Evolutionary conservation across 768 basidiomycete species (phyloP).

Genomic region (Aureoboletus auriporus): DNA sequence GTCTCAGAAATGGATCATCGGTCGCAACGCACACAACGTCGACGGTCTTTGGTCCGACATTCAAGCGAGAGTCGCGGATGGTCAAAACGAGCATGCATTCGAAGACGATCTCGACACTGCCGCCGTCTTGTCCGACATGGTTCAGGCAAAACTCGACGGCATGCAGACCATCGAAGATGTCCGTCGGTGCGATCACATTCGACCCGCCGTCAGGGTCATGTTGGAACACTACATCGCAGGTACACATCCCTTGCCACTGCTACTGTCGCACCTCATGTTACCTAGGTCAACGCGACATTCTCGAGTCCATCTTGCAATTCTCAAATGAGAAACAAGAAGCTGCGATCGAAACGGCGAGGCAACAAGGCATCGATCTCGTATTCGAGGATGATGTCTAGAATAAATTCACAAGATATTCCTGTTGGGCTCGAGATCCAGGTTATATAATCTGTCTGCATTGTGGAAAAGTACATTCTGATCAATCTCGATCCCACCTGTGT

Average conservation of each 20-base stretch:
- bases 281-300: conserved; percentile 57
- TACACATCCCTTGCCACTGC: conserved; percentile 16
- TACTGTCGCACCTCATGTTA: background rate
- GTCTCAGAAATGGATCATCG: conserved; percentile 55
- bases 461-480: conserved; percentile 58
- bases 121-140: conserved; percentile 64
- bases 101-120: conserved; percentile 71
- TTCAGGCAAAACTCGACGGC: conserved; percentile 43
- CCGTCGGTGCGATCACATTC: conserved; percentile 24
- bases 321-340: conserved; percentile 42
- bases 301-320: conserved; percentile 50
- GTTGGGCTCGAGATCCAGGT: conserved; percentile 43
- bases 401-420: background rate
- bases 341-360: conserved; percentile 46
- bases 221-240: conserved; percentile 65
- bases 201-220: conserved; percentile 63
- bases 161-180: conserved; percentile 39
- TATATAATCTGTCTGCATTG: conserved; percentile 64
- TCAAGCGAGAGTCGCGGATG: conserved; percentile 24
- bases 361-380: conserved; percentile 51
- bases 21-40: conserved; percentile 49
- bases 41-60: conserved; percentile 63
- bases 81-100: conserved; percentile 31
- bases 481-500: conserved; percentile 56
- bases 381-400: conserved; percentile 32